These are phyloP conservation scores for Candida piceae DNA, from an alignment of 805 yeast genomes.

Conservation along the genomic window DNA sequence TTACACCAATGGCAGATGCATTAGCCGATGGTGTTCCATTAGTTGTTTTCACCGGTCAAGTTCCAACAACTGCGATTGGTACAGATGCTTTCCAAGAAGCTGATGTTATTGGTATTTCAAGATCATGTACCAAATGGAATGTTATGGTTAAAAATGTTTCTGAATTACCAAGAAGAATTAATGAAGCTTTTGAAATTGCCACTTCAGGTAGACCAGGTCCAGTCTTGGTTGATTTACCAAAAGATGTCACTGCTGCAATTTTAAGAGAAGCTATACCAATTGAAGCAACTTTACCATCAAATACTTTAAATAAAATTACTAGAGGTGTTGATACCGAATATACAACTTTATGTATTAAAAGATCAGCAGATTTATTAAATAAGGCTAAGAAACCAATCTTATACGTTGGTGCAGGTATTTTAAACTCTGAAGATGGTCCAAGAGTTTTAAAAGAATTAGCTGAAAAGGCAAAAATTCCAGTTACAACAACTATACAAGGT, in stretches of 20 bases:
- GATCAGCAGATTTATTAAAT: slow-evolving; percentile 76
- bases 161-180: slow-evolving; percentile 90
- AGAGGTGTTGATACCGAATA: slow-evolving; percentile 66
- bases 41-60: slow-evolving; percentile 97
- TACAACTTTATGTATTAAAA: slow-evolving; percentile 65
- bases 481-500: slow-evolving; percentile 91
- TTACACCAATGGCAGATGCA: slow-evolving; percentile 98
- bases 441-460: slow-evolving; percentile 72
- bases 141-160: slow-evolving; percentile 95
- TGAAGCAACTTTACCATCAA: slow-evolving; percentile 68
- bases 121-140: slow-evolving; percentile 98
- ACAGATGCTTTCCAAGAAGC: slow-evolving; percentile 99
- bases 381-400: slow-evolving; percentile 82
- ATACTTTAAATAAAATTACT: slow-evolving; percentile 66
- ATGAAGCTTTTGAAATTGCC: slow-evolving; percentile 97
- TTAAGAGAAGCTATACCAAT: slow-evolving; percentile 83
- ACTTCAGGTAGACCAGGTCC: slow-evolving; percentile 97
- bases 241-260: slow-evolving; percentile 93
- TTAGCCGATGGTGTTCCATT: slow-evolving; percentile 95
- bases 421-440: slow-evolving; percentile 79
- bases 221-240: slow-evolving; percentile 94
- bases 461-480: slow-evolving; percentile 90
- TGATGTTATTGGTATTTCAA: slow-evolving; percentile 92
- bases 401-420: slow-evolving; percentile 89
- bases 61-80: slow-evolving; percentile 91